These are phyloP conservation scores for Friedmanniomyces endolithicus DNA, from an alignment of 495 filamentous ascomycete genomes.

Conservation along the genomic window DNA sequence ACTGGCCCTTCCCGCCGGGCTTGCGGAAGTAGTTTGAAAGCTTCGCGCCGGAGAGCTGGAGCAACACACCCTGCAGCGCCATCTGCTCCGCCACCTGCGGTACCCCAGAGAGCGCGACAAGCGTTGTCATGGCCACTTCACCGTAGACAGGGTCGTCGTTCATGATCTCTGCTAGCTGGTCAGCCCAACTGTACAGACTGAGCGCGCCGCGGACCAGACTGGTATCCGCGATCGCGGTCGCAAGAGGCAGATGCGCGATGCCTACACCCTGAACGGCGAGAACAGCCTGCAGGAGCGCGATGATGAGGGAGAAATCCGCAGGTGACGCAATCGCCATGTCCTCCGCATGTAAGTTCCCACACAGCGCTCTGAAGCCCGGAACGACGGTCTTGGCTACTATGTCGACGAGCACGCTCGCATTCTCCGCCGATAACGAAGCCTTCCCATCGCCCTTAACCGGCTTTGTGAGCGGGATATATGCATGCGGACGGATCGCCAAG, in stretches of 20 bases:
- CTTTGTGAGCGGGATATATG: slow-evolving; percentile 22
- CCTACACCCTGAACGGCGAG: slow-evolving; percentile 58
- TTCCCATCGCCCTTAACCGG: background rate
- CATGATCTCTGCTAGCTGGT: slow-evolving; percentile 42
- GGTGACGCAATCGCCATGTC: slow-evolving; percentile 29
- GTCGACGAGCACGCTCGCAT: slow-evolving; percentile 49
- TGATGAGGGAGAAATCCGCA: slow-evolving; percentile 74
- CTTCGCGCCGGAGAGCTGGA: slow-evolving; percentile 62
- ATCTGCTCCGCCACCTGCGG: slow-evolving; percentile 78
- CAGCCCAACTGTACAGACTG: slow-evolving; percentile 88
- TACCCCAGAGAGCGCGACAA: slow-evolving; percentile 74
- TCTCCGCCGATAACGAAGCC: slow-evolving; percentile 19
- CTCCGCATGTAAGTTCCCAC: slow-evolving; percentile 53
- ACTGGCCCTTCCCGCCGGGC: slow-evolving; percentile 62
- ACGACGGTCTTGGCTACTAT: slow-evolving; percentile 67
- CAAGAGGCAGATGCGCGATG: slow-evolving; percentile 47
- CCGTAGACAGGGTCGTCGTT: slow-evolving; percentile 87
- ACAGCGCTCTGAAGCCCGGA: slow-evolving; percentile 66
- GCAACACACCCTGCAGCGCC: slow-evolving; percentile 69
- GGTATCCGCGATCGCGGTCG: slow-evolving; percentile 48
- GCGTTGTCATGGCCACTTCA: slow-evolving; percentile 72
- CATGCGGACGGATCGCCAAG: slow-evolving; percentile 58
- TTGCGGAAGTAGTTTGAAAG: slow-evolving; percentile 56
- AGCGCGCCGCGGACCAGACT: slow-evolving; percentile 64
- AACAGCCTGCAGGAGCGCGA: slow-evolving; percentile 72